These are phyloP conservation scores for Coriolopsis trogii DNA, from an alignment of 1,284 basidiomycete species.

Conservation along the genomic window DNA sequence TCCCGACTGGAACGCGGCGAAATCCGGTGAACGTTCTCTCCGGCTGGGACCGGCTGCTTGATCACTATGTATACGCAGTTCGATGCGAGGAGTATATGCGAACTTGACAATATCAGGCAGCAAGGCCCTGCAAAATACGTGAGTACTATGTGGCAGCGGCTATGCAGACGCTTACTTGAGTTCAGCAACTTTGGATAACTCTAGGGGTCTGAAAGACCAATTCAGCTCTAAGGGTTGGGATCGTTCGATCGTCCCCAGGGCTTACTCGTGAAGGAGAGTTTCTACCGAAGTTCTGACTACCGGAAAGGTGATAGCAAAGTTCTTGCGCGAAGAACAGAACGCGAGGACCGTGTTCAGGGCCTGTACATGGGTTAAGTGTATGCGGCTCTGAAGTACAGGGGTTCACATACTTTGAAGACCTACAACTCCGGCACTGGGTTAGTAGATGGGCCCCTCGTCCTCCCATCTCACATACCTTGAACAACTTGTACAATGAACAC, in stretches of 20 bases:
- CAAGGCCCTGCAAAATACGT: constrained; percentile 56
- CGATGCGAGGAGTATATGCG: constrained; percentile 75
- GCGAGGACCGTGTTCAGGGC: constrained; percentile 90
- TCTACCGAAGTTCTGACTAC: constrained; percentile 81
- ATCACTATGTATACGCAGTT: constrained; percentile 62
- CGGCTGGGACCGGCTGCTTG: constrained; percentile 21
- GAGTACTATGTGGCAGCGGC: neutral
- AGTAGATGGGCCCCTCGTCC: neutral
- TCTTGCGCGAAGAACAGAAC: constrained; percentile 84
- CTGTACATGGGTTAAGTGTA: constrained; percentile 40
- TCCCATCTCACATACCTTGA: constrained; percentile 25
- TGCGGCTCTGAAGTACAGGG: neutral
- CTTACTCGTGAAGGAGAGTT: constrained; percentile 72
- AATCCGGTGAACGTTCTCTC: constrained; percentile 42
- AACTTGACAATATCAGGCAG: constrained; percentile 83
- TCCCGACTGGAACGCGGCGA: constrained; percentile 31
- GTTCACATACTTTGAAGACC: constrained; percentile 18
- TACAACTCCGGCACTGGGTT: neutral
- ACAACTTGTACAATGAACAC: constrained; percentile 21
- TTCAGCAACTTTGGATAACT: constrained; percentile 79
- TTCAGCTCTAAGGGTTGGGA: constrained; percentile 9
- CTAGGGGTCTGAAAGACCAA: constrained; percentile 62
- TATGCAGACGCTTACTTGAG: constrained; percentile 64
- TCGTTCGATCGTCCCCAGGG: neutral
- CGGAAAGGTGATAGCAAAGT: constrained; percentile 81